Evolutionary conservation across 2,329 filamentous ascomycete species (phyloP).

Genomic region (Didymellaceae sp.): DNA sequence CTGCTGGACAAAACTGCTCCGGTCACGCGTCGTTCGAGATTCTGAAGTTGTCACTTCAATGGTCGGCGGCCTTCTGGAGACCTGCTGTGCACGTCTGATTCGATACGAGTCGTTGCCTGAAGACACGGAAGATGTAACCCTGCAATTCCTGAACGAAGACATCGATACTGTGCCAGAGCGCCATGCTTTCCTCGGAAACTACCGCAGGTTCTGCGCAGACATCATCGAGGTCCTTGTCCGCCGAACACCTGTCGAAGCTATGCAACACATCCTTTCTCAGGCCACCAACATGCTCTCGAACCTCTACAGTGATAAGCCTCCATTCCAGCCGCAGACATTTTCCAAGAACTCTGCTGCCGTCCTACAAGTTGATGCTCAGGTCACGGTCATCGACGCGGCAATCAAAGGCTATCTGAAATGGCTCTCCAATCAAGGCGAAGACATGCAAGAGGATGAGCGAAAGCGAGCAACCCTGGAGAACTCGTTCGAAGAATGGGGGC

Average conservation of each 20-base stretch:
- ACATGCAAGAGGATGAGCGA: conserved; percentile 57
- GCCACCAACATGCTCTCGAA: conserved; percentile 76
- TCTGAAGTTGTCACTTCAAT: conserved; percentile 66
- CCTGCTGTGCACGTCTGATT: conserved; percentile 82
- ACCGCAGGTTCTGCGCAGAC: conserved; percentile 85
- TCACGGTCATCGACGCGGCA: conserved; percentile 85
- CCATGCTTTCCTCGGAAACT: conserved; percentile 95
- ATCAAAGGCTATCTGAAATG: conserved; percentile 89
- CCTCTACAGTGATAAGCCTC: conserved; percentile 73
- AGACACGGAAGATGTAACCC: conserved; percentile 78
- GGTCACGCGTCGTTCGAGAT: conserved; percentile 71
- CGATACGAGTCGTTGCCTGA: conserved; percentile 87
- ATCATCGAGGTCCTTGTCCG: conserved; percentile 88
- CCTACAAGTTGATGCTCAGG: conserved; percentile 84
- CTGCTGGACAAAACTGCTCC: conserved; percentile 84
- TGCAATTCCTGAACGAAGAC: conserved; percentile 86
- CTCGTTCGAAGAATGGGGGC: conserved; percentile 75
- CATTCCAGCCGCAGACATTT: conserved; percentile 62
- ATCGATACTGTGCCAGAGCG: conserved; percentile 93
- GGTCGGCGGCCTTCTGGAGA: conserved; percentile 78
- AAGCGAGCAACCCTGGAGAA: conserved; percentile 65
- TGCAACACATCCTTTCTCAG: conserved; percentile 83
- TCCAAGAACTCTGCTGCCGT: conserved; percentile 74
- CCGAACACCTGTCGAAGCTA: conserved; percentile 80
- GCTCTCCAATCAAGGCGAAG: conserved; percentile 62